phyloP scores from a whole-genome alignment of 805 yeast genomes.

The Candida silvatica region DNA sequence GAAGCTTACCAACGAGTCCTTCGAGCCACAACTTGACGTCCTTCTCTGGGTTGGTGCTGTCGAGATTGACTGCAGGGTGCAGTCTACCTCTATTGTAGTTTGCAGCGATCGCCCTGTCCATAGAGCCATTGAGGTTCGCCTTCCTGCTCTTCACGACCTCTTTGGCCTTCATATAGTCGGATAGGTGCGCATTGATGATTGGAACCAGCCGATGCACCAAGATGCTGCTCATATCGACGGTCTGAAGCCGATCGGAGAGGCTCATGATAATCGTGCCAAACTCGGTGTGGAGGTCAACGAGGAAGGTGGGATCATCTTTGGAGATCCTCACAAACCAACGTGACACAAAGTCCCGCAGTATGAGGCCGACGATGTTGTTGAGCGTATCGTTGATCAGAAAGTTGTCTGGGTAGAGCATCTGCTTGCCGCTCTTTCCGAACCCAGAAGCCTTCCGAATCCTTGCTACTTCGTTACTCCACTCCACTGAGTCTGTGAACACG shows the following conservation, averaged over 20 bases:
- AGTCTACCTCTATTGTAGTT: slow-evolving; percentile 42
- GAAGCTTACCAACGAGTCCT: slow-evolving; percentile 28
- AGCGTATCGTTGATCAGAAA: slow-evolving; percentile 44
- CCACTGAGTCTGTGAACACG: slow-evolving; percentile 16
- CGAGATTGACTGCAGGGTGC: slow-evolving; percentile 46
- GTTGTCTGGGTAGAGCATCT: slow-evolving; percentile 38
- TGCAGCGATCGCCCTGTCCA: slow-evolving; percentile 32
- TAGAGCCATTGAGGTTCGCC: slow-evolving; percentile 14
- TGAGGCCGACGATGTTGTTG: slow-evolving; percentile 37
- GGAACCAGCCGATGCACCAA: slow-evolving; percentile 57
- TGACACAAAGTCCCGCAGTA: slow-evolving; percentile 44
- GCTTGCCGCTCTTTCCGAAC: too few relatives aligned
- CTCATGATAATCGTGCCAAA: slow-evolving; percentile 32
- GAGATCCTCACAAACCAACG: slow-evolving; percentile 49
- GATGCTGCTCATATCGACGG: slow-evolving; percentile 46
- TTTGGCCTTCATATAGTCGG: slow-evolving; percentile 36
- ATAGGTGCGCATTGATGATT: slow-evolving; percentile 54
- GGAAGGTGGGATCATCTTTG: slow-evolving; percentile 25
- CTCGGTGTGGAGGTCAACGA: slow-evolving; percentile 34
- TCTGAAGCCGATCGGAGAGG: slow-evolving; percentile 32
- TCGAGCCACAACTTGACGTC: slow-evolving; percentile 46
- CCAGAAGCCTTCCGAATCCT: too few relatives aligned
- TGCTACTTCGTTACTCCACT: slow-evolving; percentile 23
- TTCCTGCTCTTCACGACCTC: slow-evolving; percentile 24
- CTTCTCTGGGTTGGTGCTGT: slow-evolving; percentile 25